These are phyloP conservation scores for Nakataea oryzae DNA, from an alignment of 2,329 filamentous ascomycete genomes.

Conservation along the genomic window DNA sequence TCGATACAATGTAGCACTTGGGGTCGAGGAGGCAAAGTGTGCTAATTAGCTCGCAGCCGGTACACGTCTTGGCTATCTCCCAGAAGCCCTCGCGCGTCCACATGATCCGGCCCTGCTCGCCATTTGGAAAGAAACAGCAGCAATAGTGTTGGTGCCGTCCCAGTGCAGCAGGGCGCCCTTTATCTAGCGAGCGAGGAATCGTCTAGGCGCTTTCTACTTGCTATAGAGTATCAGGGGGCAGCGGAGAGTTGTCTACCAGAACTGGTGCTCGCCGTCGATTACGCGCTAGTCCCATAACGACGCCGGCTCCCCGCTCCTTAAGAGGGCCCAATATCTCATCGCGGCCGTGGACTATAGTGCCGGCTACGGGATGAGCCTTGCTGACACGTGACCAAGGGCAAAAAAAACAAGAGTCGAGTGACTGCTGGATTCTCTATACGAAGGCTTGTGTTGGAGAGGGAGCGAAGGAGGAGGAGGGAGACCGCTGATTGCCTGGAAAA, in stretches of 20 bases:
- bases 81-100: neutral
- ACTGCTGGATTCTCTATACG: too few relatives aligned
- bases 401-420: too few relatives aligned
- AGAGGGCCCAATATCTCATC: too few relatives aligned
- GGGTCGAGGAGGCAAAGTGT: too few relatives aligned
- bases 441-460: too few relatives aligned
- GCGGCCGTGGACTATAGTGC: too few relatives aligned
- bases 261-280: neutral
- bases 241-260: neutral
- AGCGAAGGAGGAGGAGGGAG: too few relatives aligned
- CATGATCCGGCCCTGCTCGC: neutral
- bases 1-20: too few relatives aligned
- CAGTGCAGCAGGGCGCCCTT: neutral
- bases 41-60: neutral
- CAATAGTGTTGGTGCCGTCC: neutral
- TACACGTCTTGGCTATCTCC: neutral
- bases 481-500: neutral
- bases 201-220: neutral
- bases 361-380: too few relatives aligned
- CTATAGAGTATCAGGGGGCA: neutral
- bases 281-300: neutral
- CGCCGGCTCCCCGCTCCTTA: too few relatives aligned
- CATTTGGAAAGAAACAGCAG: neutral
- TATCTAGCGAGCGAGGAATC: neutral
- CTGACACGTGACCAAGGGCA: too few relatives aligned